These are phyloP conservation scores for Aspergillus sp. DNA, from an alignment of 2,329 filamentous ascomycete species.

Conservation along the genomic window DNA sequence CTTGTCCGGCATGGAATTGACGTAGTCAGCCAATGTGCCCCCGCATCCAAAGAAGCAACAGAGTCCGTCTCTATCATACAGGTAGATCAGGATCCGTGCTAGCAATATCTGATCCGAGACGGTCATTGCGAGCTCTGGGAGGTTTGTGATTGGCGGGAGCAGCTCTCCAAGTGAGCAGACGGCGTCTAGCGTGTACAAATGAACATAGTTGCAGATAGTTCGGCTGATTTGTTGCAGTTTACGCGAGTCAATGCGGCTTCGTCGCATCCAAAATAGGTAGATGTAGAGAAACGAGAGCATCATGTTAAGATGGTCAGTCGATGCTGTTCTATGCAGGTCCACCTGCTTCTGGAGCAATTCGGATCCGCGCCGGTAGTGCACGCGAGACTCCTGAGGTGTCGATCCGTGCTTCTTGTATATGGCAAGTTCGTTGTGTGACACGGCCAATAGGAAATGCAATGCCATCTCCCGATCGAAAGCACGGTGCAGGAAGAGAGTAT, in stretches of 20 bases:
- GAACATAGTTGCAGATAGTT: slow-evolving; percentile 1
- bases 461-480: neutral
- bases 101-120: slow-evolving; percentile 10
- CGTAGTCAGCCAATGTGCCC: slow-evolving; percentile 7
- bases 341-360: slow-evolving; percentile 1
- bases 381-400: slow-evolving; percentile 5
- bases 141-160: neutral
- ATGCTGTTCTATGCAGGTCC: slow-evolving; percentile 1
- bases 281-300: slow-evolving; percentile 13
- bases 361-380: slow-evolving; percentile 7
- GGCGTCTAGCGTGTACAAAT: slow-evolving; percentile 2
- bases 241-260: slow-evolving; percentile 2
- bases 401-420: slow-evolving; percentile 5
- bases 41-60: slow-evolving; percentile 13
- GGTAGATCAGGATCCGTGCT: slow-evolving; percentile 8
- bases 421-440: slow-evolving; percentile 11
- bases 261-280: slow-evolving; percentile 14
- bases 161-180: slow-evolving; percentile 7
- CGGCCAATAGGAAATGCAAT: slow-evolving; percentile 11
- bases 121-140: neutral
- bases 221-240: slow-evolving; percentile 7
- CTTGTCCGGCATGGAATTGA: slow-evolving; percentile 5
- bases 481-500: slow-evolving; percentile 2
- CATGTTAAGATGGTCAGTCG: slow-evolving; percentile 9
- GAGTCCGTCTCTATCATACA: slow-evolving; percentile 11